These are phyloP conservation scores for Diaporthe ilicicola DNA, from an alignment of 2,329 filamentous ascomycete species.

Conservation along the genomic window DNA sequence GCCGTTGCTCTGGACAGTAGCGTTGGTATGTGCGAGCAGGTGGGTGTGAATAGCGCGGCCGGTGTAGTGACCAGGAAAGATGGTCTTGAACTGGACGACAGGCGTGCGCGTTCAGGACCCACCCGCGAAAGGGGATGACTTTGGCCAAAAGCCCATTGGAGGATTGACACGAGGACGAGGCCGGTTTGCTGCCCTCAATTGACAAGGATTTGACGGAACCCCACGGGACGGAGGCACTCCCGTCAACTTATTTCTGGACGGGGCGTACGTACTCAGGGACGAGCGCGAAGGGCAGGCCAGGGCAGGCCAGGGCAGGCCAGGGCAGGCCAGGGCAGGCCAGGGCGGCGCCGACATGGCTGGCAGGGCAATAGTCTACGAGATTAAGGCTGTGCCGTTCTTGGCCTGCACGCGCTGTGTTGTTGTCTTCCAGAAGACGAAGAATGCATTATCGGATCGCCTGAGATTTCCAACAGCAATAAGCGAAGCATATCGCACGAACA, in stretches of 20 bases:
- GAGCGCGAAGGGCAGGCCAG: too few species aligned
- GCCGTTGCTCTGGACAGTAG: constrained; percentile 41
- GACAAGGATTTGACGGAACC: neutral
- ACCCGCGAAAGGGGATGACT: constrained; percentile 7
- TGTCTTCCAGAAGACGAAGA: too few species aligned
- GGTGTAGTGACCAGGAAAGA: constrained; percentile 34
- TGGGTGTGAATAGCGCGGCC: constrained; percentile 32
- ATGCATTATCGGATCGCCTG: neutral
- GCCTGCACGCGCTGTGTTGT: neutral
- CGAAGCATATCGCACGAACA: too few species aligned
- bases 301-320: too few species aligned
- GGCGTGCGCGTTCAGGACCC: constrained; percentile 16
- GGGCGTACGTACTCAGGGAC: too few species aligned
- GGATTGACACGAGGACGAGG: neutral
- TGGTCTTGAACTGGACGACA: constrained; percentile 31
- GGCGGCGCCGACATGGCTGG: neutral
- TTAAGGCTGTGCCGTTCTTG: neutral
- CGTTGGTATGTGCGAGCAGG: constrained; percentile 41
- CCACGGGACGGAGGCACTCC: neutral
- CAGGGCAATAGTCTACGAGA: too few species aligned
- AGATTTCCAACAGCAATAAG: neutral
- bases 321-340: too few species aligned
- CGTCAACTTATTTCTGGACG: constrained; percentile 5
- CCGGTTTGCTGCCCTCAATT: neutral
- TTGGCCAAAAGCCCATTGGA: constrained; percentile 7